phyloP scores from a whole-genome alignment of 345 rosid species.

The Aquilaria malaccensis region DNA sequence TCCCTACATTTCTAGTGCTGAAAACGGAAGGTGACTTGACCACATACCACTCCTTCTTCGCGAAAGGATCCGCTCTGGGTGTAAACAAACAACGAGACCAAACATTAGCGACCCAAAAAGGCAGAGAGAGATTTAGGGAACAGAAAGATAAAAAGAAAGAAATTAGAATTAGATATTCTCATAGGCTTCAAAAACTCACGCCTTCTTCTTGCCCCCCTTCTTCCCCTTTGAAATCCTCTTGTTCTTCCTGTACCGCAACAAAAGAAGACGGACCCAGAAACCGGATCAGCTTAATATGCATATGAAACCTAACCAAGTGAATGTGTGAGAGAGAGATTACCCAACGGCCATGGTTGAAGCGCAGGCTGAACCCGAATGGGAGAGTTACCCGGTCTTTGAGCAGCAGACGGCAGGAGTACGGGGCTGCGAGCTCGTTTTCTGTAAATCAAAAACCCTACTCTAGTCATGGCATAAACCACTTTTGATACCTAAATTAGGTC shows the following conservation, averaged over 20 bases:
- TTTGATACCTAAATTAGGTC: too few relatives aligned
- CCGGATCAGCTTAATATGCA: background rate
- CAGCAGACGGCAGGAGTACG: conserved; percentile 5
- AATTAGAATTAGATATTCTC: background rate
- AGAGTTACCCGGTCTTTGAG: background rate
- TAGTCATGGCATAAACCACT: background rate
- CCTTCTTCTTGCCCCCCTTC: conserved; percentile 93
- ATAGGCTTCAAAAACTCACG: conserved; percentile 29
- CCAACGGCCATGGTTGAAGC: too few relatives aligned
- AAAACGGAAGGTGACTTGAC: conserved; percentile 79
- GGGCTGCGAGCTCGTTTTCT: background rate
- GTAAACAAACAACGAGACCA: background rate
- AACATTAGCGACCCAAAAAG: background rate
- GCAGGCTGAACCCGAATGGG: too few relatives aligned
- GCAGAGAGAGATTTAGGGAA: background rate
- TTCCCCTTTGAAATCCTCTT: conserved; percentile 88
- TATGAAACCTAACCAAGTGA: too few relatives aligned
- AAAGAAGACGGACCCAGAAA: background rate
- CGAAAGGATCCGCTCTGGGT: conserved; percentile 64
- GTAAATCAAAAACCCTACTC: conserved; percentile 11
- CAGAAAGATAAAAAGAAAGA: background rate
- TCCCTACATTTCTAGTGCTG: conserved; percentile 52
- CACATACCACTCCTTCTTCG: conserved; percentile 95
- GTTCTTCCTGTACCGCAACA: conserved; percentile 47
- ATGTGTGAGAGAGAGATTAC: background rate